Evolutionary conservation across 805 yeast species (phyloP), one percentile per base, ranked within the genome.

Genomic region (Kodamaea restingae): DNA sequence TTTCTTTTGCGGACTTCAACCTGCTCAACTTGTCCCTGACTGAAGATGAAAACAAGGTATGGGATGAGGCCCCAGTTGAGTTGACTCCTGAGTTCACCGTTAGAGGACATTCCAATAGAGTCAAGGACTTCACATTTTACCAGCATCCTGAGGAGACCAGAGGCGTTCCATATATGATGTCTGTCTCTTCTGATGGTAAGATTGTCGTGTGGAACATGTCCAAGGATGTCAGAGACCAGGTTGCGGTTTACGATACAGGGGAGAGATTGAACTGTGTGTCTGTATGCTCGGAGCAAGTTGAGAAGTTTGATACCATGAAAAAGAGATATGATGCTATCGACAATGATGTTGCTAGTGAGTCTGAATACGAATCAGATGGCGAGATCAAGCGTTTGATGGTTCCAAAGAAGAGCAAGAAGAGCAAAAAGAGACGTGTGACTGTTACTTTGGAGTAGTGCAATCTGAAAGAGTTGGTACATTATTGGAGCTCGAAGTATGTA

Each of bases 121-220:
- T 91, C 31, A 91, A 91, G 62, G 95, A 81, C 47, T 71, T 93
- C 49, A 65, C 79, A 14, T 67, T 80, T 35, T 74, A 71, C 51
- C 49, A 53, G 18, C 63, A 67, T 26, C 67, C 71, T 10, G 36
- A 36, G 3, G 70, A 65, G 14, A 58, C 70, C 18, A 40, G 45
- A 31, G 52, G 48, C 18, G 47, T 55, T 15, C 69, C 70, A 4
- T 84, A 73, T 54, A 60, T 93, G 53, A 74, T 86, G 0, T 83
- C 95, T 2, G 86, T 88, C 9, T 86, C 96, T 0, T 86, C 97
- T 0, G 98, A 91, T 60, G 98, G 98, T 18, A 84, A 78, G 52
- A 82, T 91, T 38, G 95, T 93, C 6, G 84, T 91, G 2, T 91
- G 97, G 96, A 84, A 90, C 56, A 47, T 69, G 14, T 32, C 49